These are phyloP conservation scores for Lecanoromycetidae sp. DNA, from an alignment of 2,329 filamentous ascomycete genomes.

Conservation along the genomic window DNA sequence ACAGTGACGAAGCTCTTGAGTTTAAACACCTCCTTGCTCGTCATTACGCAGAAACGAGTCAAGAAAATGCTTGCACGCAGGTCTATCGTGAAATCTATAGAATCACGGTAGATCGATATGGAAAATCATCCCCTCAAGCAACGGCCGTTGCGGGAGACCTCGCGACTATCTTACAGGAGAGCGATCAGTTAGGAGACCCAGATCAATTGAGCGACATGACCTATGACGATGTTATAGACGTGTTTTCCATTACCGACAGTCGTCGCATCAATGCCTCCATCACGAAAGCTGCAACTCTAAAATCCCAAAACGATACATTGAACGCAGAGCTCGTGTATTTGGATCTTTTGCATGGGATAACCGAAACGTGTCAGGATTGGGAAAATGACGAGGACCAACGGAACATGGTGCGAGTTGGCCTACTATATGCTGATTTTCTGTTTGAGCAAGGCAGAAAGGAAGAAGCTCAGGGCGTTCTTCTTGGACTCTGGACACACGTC, in stretches of 20 bases:
- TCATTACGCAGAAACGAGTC: background rate
- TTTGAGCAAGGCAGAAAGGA: background rate
- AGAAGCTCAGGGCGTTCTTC: constrained; percentile 1
- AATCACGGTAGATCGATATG: background rate
- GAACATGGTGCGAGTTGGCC: background rate
- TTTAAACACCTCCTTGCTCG: background rate
- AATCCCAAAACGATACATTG: constrained; percentile 22
- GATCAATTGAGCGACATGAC: background rate
- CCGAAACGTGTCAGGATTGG: background rate
- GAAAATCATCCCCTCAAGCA: background rate
- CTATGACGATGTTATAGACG: background rate
- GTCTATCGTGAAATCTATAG: background rate
- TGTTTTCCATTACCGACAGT: constrained; percentile 25
- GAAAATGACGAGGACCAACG: background rate
- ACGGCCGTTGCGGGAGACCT: background rate
- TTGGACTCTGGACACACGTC: constrained; percentile 8
- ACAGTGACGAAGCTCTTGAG: background rate
- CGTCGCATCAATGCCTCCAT: constrained; percentile 27
- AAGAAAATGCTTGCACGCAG: background rate
- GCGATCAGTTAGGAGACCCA: background rate
- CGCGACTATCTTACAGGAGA: background rate
- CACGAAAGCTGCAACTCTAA: constrained; percentile 27
- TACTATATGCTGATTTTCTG: constrained; percentile 4
- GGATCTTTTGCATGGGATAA: constrained; percentile 25
- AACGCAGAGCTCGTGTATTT: constrained; percentile 25